Base-by-base conservation (phyloP, 257 asterid species). In the Fraxinus americana region DNA sequence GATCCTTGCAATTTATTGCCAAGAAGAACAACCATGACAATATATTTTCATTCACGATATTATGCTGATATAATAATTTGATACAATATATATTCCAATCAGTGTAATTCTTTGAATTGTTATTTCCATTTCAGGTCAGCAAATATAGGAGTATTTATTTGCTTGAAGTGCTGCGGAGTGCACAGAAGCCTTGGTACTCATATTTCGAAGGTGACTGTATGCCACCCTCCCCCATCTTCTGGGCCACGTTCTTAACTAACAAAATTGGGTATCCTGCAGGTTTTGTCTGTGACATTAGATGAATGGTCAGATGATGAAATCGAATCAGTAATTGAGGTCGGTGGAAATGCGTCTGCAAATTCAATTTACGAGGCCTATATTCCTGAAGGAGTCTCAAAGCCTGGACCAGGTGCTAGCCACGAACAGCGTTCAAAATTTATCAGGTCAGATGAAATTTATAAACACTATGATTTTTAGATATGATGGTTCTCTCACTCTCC, bases 121-220 rank as follows among this genome's bases (percentile, higher is more conserved):
- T 10, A 25, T 63, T 61, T 36, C n/a, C 70, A 14, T 78, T 71
- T 75, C 91, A 93, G 99, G 83, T 96, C 99, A 1, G 94, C 97
- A 67, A 96, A 90, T 86, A 96, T 93, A 48, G 98, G 99, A 71
- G 98, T 96, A 21, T 96, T 96, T 81, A 88, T 96, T 82, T 93
- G 97, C 89, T 88, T 93, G 82, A 96, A 96, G 85, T 96, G 98
- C 87, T 96, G 96, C 67, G 97, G 99, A 38, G 94, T 92, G 63
- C 98, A 96, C 91, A 87, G 97, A 88, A 90, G 97, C 92, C 97
- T 96, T 52, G 97, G 97, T 17, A 86, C 97, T 39, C 97, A 93
- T 81, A 85, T 96, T 71, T 96, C 98, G 9, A 96, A 96, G 96
- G 99, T 91, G 80, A 85, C 34, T 63, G 48, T 43, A 41, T 74